phyloP scores from a whole-genome alignment of 2,329 filamentous ascomycete genomes.

The Aureobasidium sp. region DNA sequence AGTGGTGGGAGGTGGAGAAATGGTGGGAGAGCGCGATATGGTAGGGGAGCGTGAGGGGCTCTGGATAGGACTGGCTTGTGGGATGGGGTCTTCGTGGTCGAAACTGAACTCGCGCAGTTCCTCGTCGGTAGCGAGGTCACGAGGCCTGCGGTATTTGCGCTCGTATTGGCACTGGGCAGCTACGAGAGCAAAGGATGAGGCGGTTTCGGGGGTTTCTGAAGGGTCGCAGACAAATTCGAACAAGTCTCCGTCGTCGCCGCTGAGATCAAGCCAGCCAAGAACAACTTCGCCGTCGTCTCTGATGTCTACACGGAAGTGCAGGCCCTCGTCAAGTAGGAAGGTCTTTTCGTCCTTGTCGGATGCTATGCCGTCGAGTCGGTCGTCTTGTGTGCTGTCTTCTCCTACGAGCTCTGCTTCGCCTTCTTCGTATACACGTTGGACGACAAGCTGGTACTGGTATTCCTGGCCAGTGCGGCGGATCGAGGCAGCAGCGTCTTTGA shows the following conservation, averaged over 20 bases:
- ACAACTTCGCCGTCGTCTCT: conserved; percentile 76
- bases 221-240: conserved; percentile 95
- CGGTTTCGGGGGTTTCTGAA: conserved; percentile 61
- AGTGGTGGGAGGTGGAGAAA: conserved; percentile 25
- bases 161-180: conserved; percentile 96
- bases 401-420: conserved; percentile 87
- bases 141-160: conserved; percentile 77
- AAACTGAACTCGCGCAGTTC: conserved; percentile 83
- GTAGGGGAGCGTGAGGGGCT: conserved; percentile 39
- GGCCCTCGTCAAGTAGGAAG: conserved; percentile 85
- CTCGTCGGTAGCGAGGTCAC: conserved; percentile 70
- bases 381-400: conserved; percentile 77
- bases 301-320: conserved; percentile 80
- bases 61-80: conserved; percentile 51
- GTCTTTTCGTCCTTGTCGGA: conserved; percentile 93
- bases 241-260: conserved; percentile 88
- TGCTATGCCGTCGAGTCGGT: conserved; percentile 60
- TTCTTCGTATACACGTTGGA: conserved; percentile 95
- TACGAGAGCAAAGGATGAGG: conserved; percentile 72
- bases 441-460: conserved; percentile 93
- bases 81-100: conserved; percentile 53
- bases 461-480: conserved; percentile 92
- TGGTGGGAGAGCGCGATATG: conserved; percentile 28
- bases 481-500: conserved; percentile 89
- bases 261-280: conserved; percentile 90